A percentile compares a stretch with the other conserved stretches of the same genome.
These are phyloP conservation scores for Deuterostichococcus epilithicus DNA, from an alignment of 139 green algal genomes.

Conservation along the genomic window DNA sequence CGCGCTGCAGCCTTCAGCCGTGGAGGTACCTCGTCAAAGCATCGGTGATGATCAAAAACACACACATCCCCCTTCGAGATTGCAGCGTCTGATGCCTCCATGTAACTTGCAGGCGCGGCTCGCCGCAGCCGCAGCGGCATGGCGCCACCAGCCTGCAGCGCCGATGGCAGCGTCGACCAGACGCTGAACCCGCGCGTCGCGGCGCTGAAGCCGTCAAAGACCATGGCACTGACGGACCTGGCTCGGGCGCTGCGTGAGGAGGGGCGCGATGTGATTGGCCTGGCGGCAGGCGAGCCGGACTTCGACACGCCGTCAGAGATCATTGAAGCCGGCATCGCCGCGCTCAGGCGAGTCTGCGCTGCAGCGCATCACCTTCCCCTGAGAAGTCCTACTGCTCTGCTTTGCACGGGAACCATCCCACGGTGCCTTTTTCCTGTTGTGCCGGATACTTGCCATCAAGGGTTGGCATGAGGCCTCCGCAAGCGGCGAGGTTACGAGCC, in stretches of 20 bases:
- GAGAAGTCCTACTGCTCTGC: no score
- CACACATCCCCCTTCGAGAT: not conserved
- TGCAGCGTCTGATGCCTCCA: not conserved
- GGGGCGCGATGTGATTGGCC: conserved; percentile 84
- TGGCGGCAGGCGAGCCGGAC: conserved; percentile 94
- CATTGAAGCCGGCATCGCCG: conserved; percentile 71
- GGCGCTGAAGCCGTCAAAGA: conserved; percentile 80
- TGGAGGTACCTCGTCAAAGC: no score
- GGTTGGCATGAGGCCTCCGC: no score
- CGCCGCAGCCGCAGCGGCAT: not conserved
- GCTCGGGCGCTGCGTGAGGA: conserved; percentile 68
- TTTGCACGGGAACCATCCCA: no score
- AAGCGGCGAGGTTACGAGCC: no score
- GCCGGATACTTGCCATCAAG: no score
- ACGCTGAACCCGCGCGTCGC: conserved; percentile 76
- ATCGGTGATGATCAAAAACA: not conserved
- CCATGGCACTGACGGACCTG: conserved; percentile 90
- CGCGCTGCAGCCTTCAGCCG: no score
- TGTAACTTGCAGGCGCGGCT: no score
- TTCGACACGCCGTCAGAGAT: conserved; percentile 89
- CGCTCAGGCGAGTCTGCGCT: conserved; percentile 44
- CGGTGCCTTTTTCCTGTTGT: no score
- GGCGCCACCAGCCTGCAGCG: not conserved
- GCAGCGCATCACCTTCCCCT: no score
- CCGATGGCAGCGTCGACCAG: conserved; percentile 38